Conservation (phyloP, 2,329 filamentous ascomycete species). For the Pseudogymnoascus sp. region DNA sequence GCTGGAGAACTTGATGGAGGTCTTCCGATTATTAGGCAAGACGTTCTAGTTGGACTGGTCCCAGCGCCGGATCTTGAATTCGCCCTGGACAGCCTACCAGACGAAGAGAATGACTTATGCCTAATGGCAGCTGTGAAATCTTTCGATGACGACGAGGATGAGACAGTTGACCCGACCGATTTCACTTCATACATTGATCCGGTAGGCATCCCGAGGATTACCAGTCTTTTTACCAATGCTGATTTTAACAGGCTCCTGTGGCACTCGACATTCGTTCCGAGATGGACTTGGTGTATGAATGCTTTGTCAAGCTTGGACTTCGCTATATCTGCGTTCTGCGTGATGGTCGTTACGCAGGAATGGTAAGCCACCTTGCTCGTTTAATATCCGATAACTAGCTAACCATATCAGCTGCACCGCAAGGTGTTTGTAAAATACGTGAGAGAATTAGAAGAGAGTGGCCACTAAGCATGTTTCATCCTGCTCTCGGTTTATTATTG, state of each 20-base stretch:
- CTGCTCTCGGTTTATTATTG: background rate
- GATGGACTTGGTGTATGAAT: slow-evolving; percentile 93
- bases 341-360: slow-evolving; percentile 77
- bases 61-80: slow-evolving; percentile 91
- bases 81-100: slow-evolving; percentile 72
- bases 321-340: slow-evolving; percentile 84
- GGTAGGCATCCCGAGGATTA: slow-evolving; percentile 34
- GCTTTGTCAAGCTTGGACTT: slow-evolving; percentile 87
- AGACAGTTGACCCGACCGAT: slow-evolving; percentile 59
- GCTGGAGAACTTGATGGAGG: slow-evolving; percentile 89
- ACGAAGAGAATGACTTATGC: slow-evolving; percentile 67
- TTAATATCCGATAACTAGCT: background rate
- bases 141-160: slow-evolving; percentile 55
- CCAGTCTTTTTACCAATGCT: background rate
- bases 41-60: slow-evolving; percentile 78
- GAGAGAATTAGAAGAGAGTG: slow-evolving; percentile 61
- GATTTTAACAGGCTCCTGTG: slow-evolving; percentile 58
- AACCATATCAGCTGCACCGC: slow-evolving; percentile 62
- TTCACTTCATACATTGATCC: slow-evolving; percentile 90
- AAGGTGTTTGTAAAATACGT: slow-evolving; percentile 95
- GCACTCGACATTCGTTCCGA: slow-evolving; percentile 81
- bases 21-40: slow-evolving; percentile 73
- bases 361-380: slow-evolving; percentile 49
- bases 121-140: slow-evolving; percentile 66
- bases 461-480: background rate